phyloP scores from a whole-genome alignment of 2,329 filamentous ascomycete species.

The Epichloe festucae region DNA sequence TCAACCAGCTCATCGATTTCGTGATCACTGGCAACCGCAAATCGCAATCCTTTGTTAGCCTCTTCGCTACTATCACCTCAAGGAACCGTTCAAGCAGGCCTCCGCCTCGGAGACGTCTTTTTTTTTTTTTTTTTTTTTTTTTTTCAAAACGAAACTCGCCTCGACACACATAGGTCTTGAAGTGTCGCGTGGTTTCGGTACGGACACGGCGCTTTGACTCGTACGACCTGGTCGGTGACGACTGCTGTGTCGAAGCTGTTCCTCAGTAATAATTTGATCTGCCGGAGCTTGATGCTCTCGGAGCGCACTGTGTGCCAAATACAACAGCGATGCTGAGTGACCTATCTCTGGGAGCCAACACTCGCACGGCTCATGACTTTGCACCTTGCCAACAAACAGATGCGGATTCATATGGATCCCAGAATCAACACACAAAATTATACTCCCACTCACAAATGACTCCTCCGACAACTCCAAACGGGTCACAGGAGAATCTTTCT shows the following conservation, averaged over 20 bases:
- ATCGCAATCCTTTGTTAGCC: background rate
- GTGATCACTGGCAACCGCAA: background rate
- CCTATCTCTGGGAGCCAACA: constrained; percentile 40
- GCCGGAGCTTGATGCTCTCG: constrained; percentile 18
- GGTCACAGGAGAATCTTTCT: constrained; percentile 46
- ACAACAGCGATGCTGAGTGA: constrained; percentile 26
- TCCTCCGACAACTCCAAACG: constrained; percentile 62
- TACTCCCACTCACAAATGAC: constrained; percentile 53
- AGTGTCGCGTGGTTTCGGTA: background rate
- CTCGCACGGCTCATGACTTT: constrained; percentile 46
- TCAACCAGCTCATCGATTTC: background rate
- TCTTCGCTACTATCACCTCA: background rate
- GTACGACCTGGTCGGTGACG: constrained; percentile 8
- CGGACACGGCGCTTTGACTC: background rate
- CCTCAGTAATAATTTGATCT: background rate
- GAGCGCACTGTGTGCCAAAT: constrained; percentile 12
- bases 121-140: too few species aligned
- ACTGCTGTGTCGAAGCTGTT: background rate
- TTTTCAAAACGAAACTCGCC: background rate
- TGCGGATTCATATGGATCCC: constrained; percentile 17
- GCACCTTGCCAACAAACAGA: constrained; percentile 31
- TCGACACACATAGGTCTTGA: background rate
- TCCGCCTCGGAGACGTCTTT: background rate
- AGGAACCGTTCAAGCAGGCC: background rate
- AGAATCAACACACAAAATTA: constrained; percentile 24